Base-by-base conservation (phyloP, 495 filamentous ascomycete species). In the Rhizodiscina lignyota region DNA sequence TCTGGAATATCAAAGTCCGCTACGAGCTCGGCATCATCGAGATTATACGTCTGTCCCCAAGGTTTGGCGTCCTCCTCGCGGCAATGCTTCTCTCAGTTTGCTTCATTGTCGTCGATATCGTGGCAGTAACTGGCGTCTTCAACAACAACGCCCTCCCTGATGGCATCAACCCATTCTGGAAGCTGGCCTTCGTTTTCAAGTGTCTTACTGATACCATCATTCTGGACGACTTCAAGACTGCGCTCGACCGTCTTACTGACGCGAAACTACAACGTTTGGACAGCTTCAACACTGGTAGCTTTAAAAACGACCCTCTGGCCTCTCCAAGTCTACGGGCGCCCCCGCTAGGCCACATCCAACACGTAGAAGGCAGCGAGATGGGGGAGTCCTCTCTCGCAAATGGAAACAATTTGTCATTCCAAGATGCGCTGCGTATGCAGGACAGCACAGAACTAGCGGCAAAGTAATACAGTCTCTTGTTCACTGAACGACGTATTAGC, bases 211-310 rank as follows among this genome's bases (percentile, higher is more conserved):
- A 74, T 44, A 63, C 62, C 4, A 58, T 72, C 31, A 61, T 74
- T 31, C 61, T 74, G 0, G 70, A 74, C 38, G 70, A 74, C 35
- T 74, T 74, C 64, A 72, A 72, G 48, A 72, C 64, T 2, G 68
- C 63, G 0, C 59, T 73, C 13, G 67, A 70, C 30, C 37, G 49
- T 4, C 43, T 61, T 18, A 42, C 45, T 18, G 37, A 43, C 10
- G 44, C 50, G 36, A 52, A 49, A 20, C 42, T 49, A 15, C 45
- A 42, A 22, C 42, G 45, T 8, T 19, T 48, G 4, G 48, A 42
- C 16, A 51, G 48, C 36, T 48, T 48, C 22, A 42, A 41, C 21
- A 29, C 40, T 10, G 48, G 48, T 34, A 37, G 18, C 33, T n/a
- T n/a, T n/a, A n/a, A n/a, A n/a, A n/a, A n/a, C n/a, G n/a, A n/a